These are phyloP conservation scores for Picochlorum sp. DNA, from an alignment of 139 green algal species.

Conservation along the genomic window DNA sequence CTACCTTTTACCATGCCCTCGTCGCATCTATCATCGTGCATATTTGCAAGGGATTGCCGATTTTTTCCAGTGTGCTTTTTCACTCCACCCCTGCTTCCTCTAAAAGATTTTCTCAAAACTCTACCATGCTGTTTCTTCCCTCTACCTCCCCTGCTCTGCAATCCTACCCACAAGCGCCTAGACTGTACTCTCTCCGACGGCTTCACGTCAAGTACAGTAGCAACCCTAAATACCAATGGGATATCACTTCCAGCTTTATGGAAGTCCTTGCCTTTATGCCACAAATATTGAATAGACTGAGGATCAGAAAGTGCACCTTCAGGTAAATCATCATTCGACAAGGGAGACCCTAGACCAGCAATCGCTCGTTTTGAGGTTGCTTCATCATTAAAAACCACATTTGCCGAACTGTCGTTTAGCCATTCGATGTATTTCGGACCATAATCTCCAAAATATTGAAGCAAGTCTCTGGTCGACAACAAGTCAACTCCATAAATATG, in stretches of 20 bases:
- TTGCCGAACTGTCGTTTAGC: conserved; percentile 77
- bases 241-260: conserved; percentile 22
- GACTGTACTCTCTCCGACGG: conserved; percentile 10
- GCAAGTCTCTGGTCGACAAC: conserved; percentile 49
- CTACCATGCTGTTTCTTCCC: background rate
- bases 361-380: conserved; percentile 50
- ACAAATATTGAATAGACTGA: conserved; percentile 41
- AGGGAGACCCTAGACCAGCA: conserved; percentile 35
- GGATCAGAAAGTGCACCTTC: conserved; percentile 34
- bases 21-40: background rate
- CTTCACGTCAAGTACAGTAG: conserved; percentile 26
- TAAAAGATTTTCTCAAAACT: background rate
- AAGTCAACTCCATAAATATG: conserved; percentile 82
- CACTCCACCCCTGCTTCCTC: background rate
- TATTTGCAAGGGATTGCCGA: background rate
- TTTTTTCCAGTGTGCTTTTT: background rate
- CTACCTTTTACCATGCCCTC: background rate
- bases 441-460: conserved; percentile 27
- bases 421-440: conserved; percentile 72
- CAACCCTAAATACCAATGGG: conserved; percentile 37
- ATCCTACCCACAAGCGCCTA: conserved; percentile 22
- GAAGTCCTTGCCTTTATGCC: conserved; percentile 56
- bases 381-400: conserved; percentile 59
- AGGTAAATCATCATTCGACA: conserved; percentile 39
- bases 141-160: background rate